A percentile compares a stretch with the other conserved stretches of the same genome.
phyloP scores from a whole-genome alignment of 2,329 filamentous ascomycete species.

The Malbranchea cinnamomea region DNA sequence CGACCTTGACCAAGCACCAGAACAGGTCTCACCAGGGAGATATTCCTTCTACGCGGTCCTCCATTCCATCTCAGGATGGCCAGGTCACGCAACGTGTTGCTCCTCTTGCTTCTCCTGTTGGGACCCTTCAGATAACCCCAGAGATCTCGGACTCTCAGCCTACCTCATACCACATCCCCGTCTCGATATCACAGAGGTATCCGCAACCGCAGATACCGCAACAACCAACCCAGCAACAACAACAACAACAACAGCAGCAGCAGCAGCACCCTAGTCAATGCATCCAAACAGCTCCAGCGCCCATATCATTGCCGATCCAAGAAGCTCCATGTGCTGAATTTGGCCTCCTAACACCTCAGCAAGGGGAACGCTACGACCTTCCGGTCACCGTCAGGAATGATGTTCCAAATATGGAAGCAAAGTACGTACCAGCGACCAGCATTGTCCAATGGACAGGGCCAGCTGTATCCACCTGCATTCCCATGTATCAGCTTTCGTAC shows the following conservation, averaged over 20 bases:
- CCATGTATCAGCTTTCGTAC: too few relatives aligned
- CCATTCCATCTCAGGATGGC: conserved; percentile 6
- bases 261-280: conserved; percentile 3
- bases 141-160: conserved; percentile 3
- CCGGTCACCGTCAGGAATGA: too few relatives aligned
- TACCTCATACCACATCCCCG: conserved; percentile 3
- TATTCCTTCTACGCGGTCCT: conserved; percentile 4
- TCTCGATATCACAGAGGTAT: not conserved
- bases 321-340: too few relatives aligned
- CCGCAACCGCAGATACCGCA: conserved; percentile 1
- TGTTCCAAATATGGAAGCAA: too few relatives aligned
- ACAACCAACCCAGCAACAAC: not conserved
- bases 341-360: too few relatives aligned
- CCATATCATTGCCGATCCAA: too few relatives aligned
- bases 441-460: too few relatives aligned
- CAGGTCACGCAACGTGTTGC: conserved; percentile 9
- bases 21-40: conserved; percentile 11
- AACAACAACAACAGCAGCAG: conserved; percentile 3
- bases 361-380: too few relatives aligned
- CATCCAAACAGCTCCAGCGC: too few relatives aligned
- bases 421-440: too few relatives aligned
- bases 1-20: conserved; percentile 13
- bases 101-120: conserved; percentile 3
- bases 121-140: conserved; percentile 5
- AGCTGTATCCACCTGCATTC: too few relatives aligned